These are phyloP conservation scores for Pleurotus salmoneostramineus DNA, from an alignment of 768 basidiomycete genomes.

Conservation along the genomic window DNA sequence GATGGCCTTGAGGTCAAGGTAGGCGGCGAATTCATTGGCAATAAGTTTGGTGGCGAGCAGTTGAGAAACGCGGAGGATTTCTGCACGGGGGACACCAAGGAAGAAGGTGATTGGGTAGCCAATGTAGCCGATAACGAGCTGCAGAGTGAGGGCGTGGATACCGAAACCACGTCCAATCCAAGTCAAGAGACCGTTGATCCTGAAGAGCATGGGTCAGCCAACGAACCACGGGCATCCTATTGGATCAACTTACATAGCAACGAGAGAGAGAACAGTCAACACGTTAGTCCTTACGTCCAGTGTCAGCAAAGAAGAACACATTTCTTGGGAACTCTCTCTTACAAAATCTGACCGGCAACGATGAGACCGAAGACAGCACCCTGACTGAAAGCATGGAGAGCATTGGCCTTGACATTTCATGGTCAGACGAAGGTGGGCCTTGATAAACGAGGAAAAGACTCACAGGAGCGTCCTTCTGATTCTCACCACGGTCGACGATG, in stretches of 20 bases:
- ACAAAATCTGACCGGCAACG: constrained; percentile 87
- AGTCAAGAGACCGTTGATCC: constrained; percentile 80
- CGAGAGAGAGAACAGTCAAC: constrained; percentile 78
- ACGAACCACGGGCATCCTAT: neutral
- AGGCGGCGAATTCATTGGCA: constrained; percentile 85
- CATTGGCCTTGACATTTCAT: constrained; percentile 49
- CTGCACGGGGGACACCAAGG: constrained; percentile 67
- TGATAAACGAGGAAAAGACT: constrained; percentile 13
- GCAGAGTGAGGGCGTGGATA: constrained; percentile 76
- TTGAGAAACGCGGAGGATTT: constrained; percentile 77
- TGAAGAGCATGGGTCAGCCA: constrained; percentile 12
- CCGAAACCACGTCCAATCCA: constrained; percentile 89
- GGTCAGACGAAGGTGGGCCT: neutral
- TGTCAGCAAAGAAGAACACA: neutral
- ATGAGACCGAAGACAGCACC: constrained; percentile 83
- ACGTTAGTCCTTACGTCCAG: constrained; percentile 61
- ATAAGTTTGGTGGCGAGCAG: constrained; percentile 85
- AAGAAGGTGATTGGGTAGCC: constrained; percentile 88
- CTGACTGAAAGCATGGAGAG: constrained; percentile 83
- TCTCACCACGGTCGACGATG: constrained; percentile 74
- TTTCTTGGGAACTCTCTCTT: constrained; percentile 18
- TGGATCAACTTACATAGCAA: constrained; percentile 44
- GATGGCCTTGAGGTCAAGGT: constrained; percentile 51
- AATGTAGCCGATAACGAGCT: constrained; percentile 82
- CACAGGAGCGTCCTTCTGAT: constrained; percentile 50